phyloP scores from a whole-genome alignment of 148 eudicot species.

The Vaccinium vitisidaea region DNA sequence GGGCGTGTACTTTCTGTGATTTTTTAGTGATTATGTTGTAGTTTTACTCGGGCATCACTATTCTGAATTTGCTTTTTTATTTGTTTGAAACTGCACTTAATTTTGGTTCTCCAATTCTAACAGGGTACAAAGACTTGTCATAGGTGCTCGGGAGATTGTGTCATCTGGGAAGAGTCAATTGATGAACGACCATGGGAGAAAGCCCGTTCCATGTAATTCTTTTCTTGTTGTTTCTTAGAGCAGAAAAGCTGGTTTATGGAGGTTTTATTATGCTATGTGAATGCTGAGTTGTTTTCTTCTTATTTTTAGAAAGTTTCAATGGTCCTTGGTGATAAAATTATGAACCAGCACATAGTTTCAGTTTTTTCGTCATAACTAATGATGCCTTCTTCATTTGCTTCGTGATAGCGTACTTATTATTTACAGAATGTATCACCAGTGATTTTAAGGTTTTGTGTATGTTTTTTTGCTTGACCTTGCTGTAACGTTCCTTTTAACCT shows the following conservation, averaged over 20 bases:
- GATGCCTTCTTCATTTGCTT: not conserved
- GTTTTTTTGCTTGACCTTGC: not conserved
- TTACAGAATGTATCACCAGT: not conserved
- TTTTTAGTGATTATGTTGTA: not conserved
- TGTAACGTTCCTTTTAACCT: not conserved
- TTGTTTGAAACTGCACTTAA: not conserved
- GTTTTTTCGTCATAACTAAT: no score
- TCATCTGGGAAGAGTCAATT: slow-evolving; percentile 91
- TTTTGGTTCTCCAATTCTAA: slow-evolving; percentile 13
- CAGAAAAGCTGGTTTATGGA: not conserved
- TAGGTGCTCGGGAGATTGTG: slow-evolving; percentile 84
- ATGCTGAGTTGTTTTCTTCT: not conserved
- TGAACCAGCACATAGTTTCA: not conserved
- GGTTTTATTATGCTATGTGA: not conserved
- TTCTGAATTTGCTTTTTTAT: not conserved
- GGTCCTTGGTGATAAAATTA: not conserved
- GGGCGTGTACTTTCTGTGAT: not conserved
- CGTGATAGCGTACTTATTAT: not conserved
- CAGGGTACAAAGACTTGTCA: slow-evolving; percentile 82
- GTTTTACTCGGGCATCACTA: not conserved
- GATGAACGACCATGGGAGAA: slow-evolving; percentile 98
- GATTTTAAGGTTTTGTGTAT: not conserved
- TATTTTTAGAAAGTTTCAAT: not conserved
- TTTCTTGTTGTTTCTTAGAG: not conserved
- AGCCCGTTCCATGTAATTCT: slow-evolving; percentile 73